Evolutionary conservation across 495 filamentous ascomycete genomes (phyloP).

Genomic region (Penicillium ucsense): DNA sequence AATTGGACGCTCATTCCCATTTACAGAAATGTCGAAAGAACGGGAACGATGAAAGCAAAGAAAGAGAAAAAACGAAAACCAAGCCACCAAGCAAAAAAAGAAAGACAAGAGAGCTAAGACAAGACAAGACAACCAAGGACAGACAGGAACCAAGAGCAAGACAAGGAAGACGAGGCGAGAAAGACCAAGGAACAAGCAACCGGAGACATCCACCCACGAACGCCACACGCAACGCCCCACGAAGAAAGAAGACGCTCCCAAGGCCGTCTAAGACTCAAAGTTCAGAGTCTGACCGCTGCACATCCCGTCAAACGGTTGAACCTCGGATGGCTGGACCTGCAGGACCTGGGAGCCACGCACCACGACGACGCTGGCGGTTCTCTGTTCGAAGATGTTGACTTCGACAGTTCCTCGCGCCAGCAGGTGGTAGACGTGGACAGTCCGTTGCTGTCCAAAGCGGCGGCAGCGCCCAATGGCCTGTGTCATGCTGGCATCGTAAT

Average conservation of each 20-base stretch:
- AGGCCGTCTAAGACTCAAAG: neutral
- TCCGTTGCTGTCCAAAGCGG: conserved; percentile 57
- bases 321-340: neutral
- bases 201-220: neutral
- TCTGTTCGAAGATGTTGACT: conserved; percentile 50
- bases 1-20: too few relatives aligned
- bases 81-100: neutral
- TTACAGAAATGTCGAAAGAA: neutral
- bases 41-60: neutral
- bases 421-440: conserved; percentile 63
- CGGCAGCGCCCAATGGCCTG: conserved; percentile 65
- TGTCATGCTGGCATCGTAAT: conserved; percentile 50
- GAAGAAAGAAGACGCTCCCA: too few relatives aligned
- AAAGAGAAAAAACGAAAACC: neutral
- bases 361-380: conserved; percentile 23
- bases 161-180: neutral
- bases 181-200: neutral
- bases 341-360: conserved; percentile 3
- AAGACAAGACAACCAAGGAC: neutral
- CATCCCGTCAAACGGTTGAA: neutral
- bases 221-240: too few relatives aligned
- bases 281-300: neutral
- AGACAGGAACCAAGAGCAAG: neutral
- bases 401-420: conserved; percentile 57
- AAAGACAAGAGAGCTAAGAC: neutral